Evolutionary conservation across 306 rosid species (phyloP).

Genomic region (Prinsepia uniflora): DNA sequence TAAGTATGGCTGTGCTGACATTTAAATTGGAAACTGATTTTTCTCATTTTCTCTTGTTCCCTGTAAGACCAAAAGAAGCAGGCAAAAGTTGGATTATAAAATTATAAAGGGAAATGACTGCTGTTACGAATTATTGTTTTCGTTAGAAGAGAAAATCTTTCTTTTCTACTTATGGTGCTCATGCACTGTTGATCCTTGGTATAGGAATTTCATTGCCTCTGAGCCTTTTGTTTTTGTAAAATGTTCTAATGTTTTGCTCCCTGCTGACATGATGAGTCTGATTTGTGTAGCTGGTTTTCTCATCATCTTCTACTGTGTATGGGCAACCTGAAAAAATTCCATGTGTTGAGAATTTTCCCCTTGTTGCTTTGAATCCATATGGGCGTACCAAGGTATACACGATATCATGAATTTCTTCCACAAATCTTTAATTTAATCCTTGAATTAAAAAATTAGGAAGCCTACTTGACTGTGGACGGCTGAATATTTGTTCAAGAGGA

Average conservation of each 20-base stretch:
- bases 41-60: neutral
- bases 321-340: conserved; percentile 90
- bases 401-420: conserved; percentile 3
- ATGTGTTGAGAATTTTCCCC: conserved; percentile 68
- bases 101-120: neutral
- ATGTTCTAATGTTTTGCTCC: neutral
- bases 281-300: conserved; percentile 73
- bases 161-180: neutral
- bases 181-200: neutral
- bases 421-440: neutral
- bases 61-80: neutral
- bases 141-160: neutral
- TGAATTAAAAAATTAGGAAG: neutral
- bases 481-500: neutral
- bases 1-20: neutral
- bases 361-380: conserved; percentile 82
- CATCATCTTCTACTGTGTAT: conserved; percentile 90
- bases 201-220: neutral
- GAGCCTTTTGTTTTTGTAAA: neutral
- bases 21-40: neutral
- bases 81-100: neutral
- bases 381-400: conserved; percentile 76
- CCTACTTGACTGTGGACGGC: neutral
- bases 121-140: neutral
- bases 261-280: conserved; percentile 17